Evolutionary conservation across 176 grass and related monocot species (phyloP), one percentile per base, ranked within the genome.

Genomic region (Olyra latifolia): DNA sequence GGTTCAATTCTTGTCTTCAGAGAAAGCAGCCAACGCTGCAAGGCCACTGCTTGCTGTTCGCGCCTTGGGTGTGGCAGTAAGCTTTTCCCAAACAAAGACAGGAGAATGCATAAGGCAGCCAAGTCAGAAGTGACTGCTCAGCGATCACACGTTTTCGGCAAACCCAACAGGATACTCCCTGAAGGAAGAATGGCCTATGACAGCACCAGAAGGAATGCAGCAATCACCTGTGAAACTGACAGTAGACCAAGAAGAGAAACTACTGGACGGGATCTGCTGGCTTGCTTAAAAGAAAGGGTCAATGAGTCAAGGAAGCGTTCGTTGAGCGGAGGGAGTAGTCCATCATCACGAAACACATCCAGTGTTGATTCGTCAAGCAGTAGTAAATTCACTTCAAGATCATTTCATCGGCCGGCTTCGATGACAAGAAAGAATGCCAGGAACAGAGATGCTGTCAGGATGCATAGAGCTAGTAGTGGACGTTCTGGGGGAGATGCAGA

Each of bases 1-100:
- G 93, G 93, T 27, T 93, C 83, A 43, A 91, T 88, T 77, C 86
- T 91, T 41, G 55, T 92, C 53, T 91, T 74, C 54, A 71, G 93
- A 66, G 90, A 97, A 63, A 80, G 90, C 24, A 93, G 85, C 11
- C 50, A 71, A 6, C 73, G 70, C 69, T 60, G 53, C 74, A 90
- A 79, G 74, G 57, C 54, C 8, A 79, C 49, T 25, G 8, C 50
- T 32, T 65, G 76, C 27, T 91, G 86, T 46, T 82, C 69, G 8
- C 77, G 66, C 41, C 76, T 69, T 62, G 82, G 83, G 38, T 90
- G 88, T 59, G 79, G 93, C 76, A 88, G 66, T 53, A 84, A 84
- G 63, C 29, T 88, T 62, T 80, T 77, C 66, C 58, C 62, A 7
- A 74, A 77, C 77, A 97, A 88, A 39, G 77, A 59, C 76, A 85